Conservation (phyloP, 108 stramenopile species). For the Skeletonema menzelii region DNA sequence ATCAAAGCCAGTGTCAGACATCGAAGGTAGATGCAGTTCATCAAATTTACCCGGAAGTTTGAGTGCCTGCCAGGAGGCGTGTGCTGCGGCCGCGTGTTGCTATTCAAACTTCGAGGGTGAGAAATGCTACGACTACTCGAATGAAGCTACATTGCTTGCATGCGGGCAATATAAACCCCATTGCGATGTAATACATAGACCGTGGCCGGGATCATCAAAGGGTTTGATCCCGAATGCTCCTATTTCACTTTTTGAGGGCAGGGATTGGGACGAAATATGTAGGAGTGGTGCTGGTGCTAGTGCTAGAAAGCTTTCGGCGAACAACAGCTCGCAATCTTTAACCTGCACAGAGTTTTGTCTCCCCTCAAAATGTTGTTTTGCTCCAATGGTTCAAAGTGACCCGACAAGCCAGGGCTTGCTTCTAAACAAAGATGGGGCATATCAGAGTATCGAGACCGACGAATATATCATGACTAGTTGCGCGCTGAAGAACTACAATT, state of each 20-base stretch:
- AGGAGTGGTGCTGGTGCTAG: not conserved
- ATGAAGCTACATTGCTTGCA: not conserved
- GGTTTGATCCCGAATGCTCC: conserved; percentile 6
- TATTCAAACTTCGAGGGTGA: conserved; percentile 8
- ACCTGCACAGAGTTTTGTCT: not conserved
- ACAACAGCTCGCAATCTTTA: not conserved
- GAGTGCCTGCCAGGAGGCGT: not conserved
- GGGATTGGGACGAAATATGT: conserved; percentile 13
- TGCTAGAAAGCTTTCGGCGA: not conserved
- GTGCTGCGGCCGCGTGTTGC: not conserved
- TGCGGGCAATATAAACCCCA: conserved; percentile 1
- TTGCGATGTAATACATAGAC: conserved; percentile 6
- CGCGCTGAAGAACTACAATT: not conserved
- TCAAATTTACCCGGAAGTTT: not conserved
- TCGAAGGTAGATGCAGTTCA: not conserved
- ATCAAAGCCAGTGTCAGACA: not conserved
- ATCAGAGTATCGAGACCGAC: not conserved
- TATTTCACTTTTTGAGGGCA: not conserved
- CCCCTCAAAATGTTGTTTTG: not conserved
- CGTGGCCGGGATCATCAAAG: not conserved
- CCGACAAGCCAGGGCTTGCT: not conserved
- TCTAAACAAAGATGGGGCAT: not conserved
- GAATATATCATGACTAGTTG: conserved; percentile 2
- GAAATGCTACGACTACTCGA: conserved; percentile 9
- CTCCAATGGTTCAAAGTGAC: not conserved